Evolutionary conservation across 2,329 filamentous ascomycete genomes (phyloP).

Genomic region (Hirsutella rhossiliensis): DNA sequence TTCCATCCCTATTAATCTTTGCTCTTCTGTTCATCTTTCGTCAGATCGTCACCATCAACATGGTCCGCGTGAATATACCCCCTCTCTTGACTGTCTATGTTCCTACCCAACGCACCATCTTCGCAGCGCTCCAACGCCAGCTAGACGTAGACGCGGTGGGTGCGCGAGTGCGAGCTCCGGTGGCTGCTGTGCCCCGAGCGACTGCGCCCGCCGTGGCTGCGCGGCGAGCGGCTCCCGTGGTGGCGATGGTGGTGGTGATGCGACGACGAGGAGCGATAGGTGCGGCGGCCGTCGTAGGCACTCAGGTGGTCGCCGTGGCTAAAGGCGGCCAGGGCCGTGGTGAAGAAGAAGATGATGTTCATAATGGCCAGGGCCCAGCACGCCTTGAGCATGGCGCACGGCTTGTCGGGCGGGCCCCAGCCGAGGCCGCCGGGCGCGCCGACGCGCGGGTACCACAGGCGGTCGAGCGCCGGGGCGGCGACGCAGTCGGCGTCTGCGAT

Average conservation of each 20-base stretch:
- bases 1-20: too few species aligned
- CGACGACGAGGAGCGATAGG: conserved; percentile 9
- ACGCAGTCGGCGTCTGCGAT: conserved; percentile 56
- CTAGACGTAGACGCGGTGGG: conserved; percentile 37
- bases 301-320: conserved; percentile 41
- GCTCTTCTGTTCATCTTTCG: too few species aligned
- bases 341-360: conserved; percentile 68
- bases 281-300: conserved; percentile 14
- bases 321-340: conserved; percentile 61
- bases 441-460: conserved; percentile 43
- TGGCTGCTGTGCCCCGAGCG: conserved; percentile 27
- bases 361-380: conserved; percentile 85
- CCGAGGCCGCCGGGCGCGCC: conserved; percentile 38
- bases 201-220: conserved; percentile 17
- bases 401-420: conserved; percentile 53
- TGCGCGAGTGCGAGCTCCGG: conserved; percentile 34
- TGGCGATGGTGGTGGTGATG: conserved; percentile 18
- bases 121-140: too few species aligned
- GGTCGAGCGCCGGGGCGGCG: conserved; percentile 35
- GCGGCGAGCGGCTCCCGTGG: not conserved
- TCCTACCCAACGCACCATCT: too few species aligned
- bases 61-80: too few species aligned
- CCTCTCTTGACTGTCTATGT: too few species aligned
- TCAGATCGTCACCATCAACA: too few species aligned
- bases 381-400: conserved; percentile 87